Percentiles rank a stretch among this genome's conserved stretches.
Conservation (phyloP, 1,284 basidiomycete species). For the Cronartium quercuum region DNA sequence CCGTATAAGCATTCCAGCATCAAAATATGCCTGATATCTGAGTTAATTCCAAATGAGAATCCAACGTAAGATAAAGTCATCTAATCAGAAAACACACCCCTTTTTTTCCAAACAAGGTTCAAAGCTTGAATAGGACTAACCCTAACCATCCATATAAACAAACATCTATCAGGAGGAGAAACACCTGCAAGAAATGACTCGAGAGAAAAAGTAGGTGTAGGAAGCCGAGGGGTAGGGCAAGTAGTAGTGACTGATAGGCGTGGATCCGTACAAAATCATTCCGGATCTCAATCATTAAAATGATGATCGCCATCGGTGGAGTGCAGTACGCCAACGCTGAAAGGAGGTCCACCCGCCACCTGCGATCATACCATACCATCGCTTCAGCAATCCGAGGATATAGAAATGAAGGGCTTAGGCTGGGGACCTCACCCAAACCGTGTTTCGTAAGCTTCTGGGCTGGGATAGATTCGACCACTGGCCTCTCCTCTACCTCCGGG, state of each 20-base stretch:
- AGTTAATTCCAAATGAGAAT: no score
- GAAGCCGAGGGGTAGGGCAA: slow-evolving; percentile 17
- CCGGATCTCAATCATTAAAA: slow-evolving; percentile 24
- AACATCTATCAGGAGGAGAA: slow-evolving; percentile 15
- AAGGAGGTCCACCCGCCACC: slow-evolving; percentile 34
- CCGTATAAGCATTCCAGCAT: slow-evolving; percentile 24
- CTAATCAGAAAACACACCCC: no score
- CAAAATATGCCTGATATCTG: slow-evolving; percentile 35
- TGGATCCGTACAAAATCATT: slow-evolving; percentile 36
- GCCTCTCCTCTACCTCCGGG: not conserved
- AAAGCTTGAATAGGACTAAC: slow-evolving; percentile 1
- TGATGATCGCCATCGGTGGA: slow-evolving; percentile 26
- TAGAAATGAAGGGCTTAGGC: no score
- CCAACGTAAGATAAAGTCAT: no score
- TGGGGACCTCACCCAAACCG: slow-evolving; percentile 21
- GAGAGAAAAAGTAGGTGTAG: slow-evolving; percentile 32
- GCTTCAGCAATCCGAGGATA: no score
- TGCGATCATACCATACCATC: not conserved
- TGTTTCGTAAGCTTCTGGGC: slow-evolving; percentile 35
- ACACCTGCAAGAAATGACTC: slow-evolving; percentile 31
- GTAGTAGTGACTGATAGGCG: slow-evolving; percentile 35
- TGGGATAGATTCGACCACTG: slow-evolving; percentile 5
- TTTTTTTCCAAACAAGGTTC: not conserved
- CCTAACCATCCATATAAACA: slow-evolving; percentile 35
- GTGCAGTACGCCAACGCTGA: slow-evolving; percentile 26